These are phyloP conservation scores for Apostasia ramifera DNA, from an alignment of 106 monocot species.

Conservation along the genomic window DNA sequence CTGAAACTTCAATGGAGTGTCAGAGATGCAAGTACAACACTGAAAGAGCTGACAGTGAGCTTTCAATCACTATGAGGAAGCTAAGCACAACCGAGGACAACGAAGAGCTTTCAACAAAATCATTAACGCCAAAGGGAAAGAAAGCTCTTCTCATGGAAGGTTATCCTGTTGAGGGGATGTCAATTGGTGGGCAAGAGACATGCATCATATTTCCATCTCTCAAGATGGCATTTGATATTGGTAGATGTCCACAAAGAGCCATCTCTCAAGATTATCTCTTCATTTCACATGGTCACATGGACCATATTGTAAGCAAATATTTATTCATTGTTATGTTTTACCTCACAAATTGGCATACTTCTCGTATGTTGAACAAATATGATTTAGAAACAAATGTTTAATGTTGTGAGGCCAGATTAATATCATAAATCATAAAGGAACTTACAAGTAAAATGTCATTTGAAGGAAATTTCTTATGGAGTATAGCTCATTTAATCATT, in stretches of 20 bases:
- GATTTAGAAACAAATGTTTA: no score
- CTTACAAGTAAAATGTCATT: no score
- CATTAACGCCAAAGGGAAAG: constrained; percentile 16
- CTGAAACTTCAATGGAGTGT: not conserved
- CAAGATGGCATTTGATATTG: constrained; percentile 88
- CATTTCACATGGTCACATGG: constrained; percentile 94
- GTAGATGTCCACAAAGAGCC: constrained; percentile 84
- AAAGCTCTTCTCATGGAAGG: constrained; percentile 52
- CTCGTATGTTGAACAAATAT: no score
- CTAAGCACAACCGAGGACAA: not conserved
- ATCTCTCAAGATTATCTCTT: constrained; percentile 92
- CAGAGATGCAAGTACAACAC: not conserved
- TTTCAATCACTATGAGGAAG: not conserved
- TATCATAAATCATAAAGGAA: no score
- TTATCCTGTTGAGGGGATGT: constrained; percentile 79
- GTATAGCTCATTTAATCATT: no score
- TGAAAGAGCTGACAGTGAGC: not conserved
- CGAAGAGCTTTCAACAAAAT: constrained; percentile 1
- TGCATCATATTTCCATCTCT: constrained; percentile 87
- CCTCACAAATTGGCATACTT: no score
- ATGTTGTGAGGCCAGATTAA: no score
- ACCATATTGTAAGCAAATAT: constrained; percentile 72
- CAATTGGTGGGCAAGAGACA: constrained; percentile 90
- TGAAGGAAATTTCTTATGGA: no score
- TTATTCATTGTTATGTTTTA: not conserved